Evolutionary conservation across 169 alveolate genomes (phyloP).

Genomic region (Cryptosporidium viatorum): DNA sequence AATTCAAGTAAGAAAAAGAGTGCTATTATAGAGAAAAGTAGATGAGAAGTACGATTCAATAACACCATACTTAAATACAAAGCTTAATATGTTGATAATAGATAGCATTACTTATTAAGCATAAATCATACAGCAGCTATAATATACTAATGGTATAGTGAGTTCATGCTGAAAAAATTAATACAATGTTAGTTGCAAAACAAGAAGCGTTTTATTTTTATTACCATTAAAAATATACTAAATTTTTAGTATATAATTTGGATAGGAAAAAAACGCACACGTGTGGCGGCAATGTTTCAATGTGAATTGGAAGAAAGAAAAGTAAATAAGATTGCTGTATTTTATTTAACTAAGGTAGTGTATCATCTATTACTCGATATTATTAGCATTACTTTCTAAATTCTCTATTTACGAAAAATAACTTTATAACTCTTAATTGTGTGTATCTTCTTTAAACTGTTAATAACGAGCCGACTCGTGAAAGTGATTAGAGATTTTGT

Average conservation of each 20-base stretch:
- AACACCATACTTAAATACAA: neutral
- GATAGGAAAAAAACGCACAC: neutral
- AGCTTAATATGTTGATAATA: slow-evolving; percentile 12
- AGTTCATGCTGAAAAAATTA: neutral
- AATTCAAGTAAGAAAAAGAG: slow-evolving; percentile 15
- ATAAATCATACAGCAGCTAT: slow-evolving; percentile 5
- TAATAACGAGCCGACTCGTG: too few species aligned
- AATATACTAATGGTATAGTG: neutral
- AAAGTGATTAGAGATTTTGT: too few species aligned
- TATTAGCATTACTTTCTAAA: slow-evolving; percentile 24
- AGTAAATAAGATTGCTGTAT: neutral
- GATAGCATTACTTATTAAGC: slow-evolving; percentile 1
- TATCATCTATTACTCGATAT: slow-evolving; percentile 22
- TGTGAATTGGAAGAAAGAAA: neutral
- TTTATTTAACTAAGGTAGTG: neutral
- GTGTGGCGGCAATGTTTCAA: neutral
- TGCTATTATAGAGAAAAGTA: neutral
- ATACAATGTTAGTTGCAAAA: neutral
- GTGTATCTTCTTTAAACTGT: too few species aligned
- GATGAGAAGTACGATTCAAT: neutral
- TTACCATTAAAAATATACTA: neutral
- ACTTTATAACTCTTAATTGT: neutral
- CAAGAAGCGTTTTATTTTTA: neutral
- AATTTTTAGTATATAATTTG: neutral
- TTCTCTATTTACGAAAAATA: slow-evolving; percentile 49